These are phyloP conservation scores for Epichloe bromicola DNA, from an alignment of 2,329 filamentous ascomycete genomes.

Conservation along the genomic window DNA sequence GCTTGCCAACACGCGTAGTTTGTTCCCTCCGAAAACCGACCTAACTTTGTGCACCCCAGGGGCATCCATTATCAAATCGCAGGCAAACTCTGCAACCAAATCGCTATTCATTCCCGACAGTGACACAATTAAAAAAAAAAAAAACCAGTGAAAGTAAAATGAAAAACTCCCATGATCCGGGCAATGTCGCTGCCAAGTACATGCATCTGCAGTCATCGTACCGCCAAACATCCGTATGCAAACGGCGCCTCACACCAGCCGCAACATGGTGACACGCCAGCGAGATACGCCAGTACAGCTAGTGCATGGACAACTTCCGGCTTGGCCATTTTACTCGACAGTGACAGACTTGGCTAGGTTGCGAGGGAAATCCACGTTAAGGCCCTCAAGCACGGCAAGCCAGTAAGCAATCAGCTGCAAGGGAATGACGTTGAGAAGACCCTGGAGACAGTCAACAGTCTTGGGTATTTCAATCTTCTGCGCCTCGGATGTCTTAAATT, in stretches of 20 bases:
- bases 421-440: conserved; percentile 93
- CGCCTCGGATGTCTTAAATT: conserved; percentile 78
- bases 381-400: conserved; percentile 88
- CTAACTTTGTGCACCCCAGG: neutral
- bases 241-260: conserved; percentile 3
- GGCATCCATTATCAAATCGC: conserved; percentile 5
- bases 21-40: neutral
- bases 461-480: conserved; percentile 96
- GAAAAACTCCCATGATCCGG: conserved; percentile 10
- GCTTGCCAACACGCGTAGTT: neutral
- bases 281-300: conserved; percentile 3
- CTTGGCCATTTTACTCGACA: conserved; percentile 61
- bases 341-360: conserved; percentile 99
- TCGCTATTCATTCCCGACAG: conserved; percentile 7
- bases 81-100: conserved; percentile 5
- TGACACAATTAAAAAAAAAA: conserved; percentile 2
- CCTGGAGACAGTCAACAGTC: conserved; percentile 91
- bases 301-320: neutral
- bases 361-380: conserved; percentile 97
- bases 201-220: neutral
- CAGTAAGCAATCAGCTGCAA: conserved; percentile 98
- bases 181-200: conserved; percentile 3
- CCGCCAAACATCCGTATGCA: neutral
- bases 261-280: conserved; percentile 2
- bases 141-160: neutral